phyloP scores from a whole-genome alignment of 805 yeast species.

The Saturnispora mendoncae region DNA sequence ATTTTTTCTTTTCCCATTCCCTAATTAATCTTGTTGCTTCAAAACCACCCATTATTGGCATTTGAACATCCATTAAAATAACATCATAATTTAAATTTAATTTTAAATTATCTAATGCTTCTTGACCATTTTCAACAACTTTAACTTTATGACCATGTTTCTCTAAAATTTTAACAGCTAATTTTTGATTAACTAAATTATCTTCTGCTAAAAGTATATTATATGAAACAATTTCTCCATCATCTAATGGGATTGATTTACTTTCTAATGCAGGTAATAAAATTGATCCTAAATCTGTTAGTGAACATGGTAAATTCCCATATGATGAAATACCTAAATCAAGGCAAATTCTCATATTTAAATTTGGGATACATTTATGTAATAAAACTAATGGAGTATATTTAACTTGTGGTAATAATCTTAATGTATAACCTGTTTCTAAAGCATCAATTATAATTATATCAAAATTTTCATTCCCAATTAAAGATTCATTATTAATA shows the following conservation, averaged over 20 bases:
- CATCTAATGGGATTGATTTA: conserved; percentile 68
- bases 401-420: conserved; percentile 67
- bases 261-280: conserved; percentile 80
- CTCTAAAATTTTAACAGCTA: conserved; percentile 77
- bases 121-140: conserved; percentile 80
- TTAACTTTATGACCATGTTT: conserved; percentile 78
- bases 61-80: conserved; percentile 86
- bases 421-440: conserved; percentile 60
- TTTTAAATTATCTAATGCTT: conserved; percentile 69
- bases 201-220: conserved; percentile 78
- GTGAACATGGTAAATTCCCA: conserved; percentile 82
- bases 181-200: conserved; percentile 76
- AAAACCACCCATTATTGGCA: conserved; percentile 95
- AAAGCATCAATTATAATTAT: conserved; percentile 76
- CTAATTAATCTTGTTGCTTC: conserved; percentile 83
- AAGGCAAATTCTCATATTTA: conserved; percentile 72
- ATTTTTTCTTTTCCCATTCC: conserved; percentile 80
- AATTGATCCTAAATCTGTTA: conserved; percentile 73
- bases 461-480: conserved; percentile 57
- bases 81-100: conserved; percentile 59
- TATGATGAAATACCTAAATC: conserved; percentile 82
- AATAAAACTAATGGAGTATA: conserved; percentile 76
- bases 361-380: conserved; percentile 65
- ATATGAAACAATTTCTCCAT: conserved; percentile 70
- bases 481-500: conserved; percentile 44